Base-by-base conservation (phyloP, 805 yeast species). In the Pichia occidentalis region DNA sequence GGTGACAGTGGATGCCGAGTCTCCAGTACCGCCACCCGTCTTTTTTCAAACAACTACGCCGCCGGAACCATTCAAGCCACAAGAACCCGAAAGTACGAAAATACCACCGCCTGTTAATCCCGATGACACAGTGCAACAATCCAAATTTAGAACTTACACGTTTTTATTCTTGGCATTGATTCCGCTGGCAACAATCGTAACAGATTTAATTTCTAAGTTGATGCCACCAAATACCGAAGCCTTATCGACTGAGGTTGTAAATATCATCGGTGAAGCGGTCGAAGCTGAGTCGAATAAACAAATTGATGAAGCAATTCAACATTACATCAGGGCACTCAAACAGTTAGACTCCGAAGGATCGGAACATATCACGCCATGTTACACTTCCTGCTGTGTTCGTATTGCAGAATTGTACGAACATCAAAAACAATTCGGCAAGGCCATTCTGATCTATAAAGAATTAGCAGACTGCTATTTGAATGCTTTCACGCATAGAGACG, bases 371-470 rank as follows among this genome's bases (percentile, higher is more conserved):
- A 64, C 75, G 34, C 92, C 85, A 54, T 92, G 84, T 53, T 87
- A 82, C 57, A 85, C 95, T 0, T 95, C 96, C 0, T 71, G 86
- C 32, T 88, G 85, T 53, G 64, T 87, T 57, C 84, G 87, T 51
- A 65, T 84, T 25, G 95, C 82, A 11, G 94, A 86, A 51, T 77
- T 85, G 80, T 83, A 74, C 56, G 95, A 86, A 36, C 42, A 40
- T 19, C 18, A 48, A 13, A 50, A 45, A 7, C 34, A 50, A n/a
- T 47, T 43, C 26, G 54, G 53, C 32, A 56, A 52, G 29, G 58
- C 62, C 2, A 32, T 48, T 22, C 43, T 41, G 2, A 44, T 55
- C 11, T 57, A 57, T 42, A 49, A 52, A 32, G 46, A 48, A 4
- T 25, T 52, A 9, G 30, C 46, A 7, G 36, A 45, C 13, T 16